Conservation (phyloP, 2,329 filamentous ascomycete genomes). For the Pseudophaeomoniella oleicola region DNA sequence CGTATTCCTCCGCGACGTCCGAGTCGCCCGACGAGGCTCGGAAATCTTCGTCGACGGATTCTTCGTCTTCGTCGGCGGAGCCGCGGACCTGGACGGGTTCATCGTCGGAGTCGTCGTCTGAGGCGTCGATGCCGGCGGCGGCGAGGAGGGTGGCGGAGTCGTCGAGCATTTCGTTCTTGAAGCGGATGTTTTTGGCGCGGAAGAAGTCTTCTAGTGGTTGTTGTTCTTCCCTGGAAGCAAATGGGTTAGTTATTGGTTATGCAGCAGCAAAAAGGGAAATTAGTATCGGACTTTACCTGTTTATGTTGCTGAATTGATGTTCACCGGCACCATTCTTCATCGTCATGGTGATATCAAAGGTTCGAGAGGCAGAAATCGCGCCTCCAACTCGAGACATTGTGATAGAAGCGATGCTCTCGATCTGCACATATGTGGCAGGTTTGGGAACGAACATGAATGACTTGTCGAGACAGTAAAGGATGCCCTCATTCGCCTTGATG, state of each 20-base stretch:
- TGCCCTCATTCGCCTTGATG: conserved; percentile 98
- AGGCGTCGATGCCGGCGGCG: conserved; percentile 38
- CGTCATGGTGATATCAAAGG: conserved; percentile 89
- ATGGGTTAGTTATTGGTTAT: too few species aligned
- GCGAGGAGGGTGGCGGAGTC: conserved; percentile 57
- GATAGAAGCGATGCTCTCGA: conserved; percentile 80
- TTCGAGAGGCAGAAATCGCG: conserved; percentile 82
- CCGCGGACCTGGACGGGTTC: conserved; percentile 44
- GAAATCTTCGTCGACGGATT: conserved; percentile 94
- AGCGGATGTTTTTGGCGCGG: conserved; percentile 83
- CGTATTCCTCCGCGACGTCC: conserved; percentile 91
- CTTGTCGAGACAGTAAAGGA: conserved; percentile 93
- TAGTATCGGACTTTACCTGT: conserved; percentile 50
- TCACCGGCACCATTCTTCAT: conserved; percentile 78
- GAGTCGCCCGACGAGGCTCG: conserved; percentile 80
- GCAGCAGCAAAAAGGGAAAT: too few species aligned
- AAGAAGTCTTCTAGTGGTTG: conserved; percentile 95
- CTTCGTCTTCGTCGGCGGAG: conserved; percentile 88
- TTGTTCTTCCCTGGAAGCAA: conserved; percentile 80
- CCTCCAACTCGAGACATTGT: conserved; percentile 94
- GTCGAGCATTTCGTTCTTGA: conserved; percentile 98
- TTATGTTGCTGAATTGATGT: conserved; percentile 98
- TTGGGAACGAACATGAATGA: conserved; percentile 99
- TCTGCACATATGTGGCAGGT: conserved; percentile 90
- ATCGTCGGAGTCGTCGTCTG: conserved; percentile 42